These are phyloP conservation scores for Lolium perenne DNA, from an alignment of 176 grass and related monocot species.

Conservation along the genomic window DNA sequence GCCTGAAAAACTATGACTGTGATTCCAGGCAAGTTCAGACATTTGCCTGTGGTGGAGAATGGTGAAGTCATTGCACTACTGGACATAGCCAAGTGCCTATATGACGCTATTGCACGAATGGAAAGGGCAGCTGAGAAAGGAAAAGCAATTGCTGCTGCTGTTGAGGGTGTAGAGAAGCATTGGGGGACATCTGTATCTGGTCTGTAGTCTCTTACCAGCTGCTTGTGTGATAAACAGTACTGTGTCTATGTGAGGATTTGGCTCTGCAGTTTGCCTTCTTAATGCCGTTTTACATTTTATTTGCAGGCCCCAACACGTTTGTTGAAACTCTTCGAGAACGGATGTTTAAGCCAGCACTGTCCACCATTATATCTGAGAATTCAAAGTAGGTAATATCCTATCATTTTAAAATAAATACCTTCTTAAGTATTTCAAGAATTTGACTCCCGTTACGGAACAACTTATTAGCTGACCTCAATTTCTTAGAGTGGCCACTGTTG, in stretches of 20 bases:
- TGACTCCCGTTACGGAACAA: neutral
- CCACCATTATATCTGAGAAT: slow-evolving; percentile 95
- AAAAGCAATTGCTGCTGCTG: slow-evolving; percentile 92
- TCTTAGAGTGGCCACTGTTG: slow-evolving; percentile 79
- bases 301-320: slow-evolving; percentile 93
- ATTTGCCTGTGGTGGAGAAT: slow-evolving; percentile 93
- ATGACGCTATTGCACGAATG: slow-evolving; percentile 97
- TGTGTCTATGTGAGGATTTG: neutral
- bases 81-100: slow-evolving; percentile 98
- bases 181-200: slow-evolving; percentile 86
- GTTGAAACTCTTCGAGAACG: slow-evolving; percentile 88
- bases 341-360: slow-evolving; percentile 91
- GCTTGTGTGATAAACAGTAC: neutral
- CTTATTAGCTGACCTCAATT: slow-evolving; percentile 33
- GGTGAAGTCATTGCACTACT: slow-evolving; percentile 95
- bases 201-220: slow-evolving; percentile 31
- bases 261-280: neutral
- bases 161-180: slow-evolving; percentile 94
- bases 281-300: slow-evolving; percentile 28
- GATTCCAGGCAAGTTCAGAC: slow-evolving; percentile 94
- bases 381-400: slow-evolving; percentile 99
- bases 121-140: slow-evolving; percentile 99
- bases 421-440: slow-evolving; percentile 15
- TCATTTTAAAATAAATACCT: slow-evolving; percentile 46
- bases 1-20: slow-evolving; percentile 27